Evolutionary conservation across 768 basidiomycete genomes (phyloP).

Genomic region (Leccinum uliginosum): DNA sequence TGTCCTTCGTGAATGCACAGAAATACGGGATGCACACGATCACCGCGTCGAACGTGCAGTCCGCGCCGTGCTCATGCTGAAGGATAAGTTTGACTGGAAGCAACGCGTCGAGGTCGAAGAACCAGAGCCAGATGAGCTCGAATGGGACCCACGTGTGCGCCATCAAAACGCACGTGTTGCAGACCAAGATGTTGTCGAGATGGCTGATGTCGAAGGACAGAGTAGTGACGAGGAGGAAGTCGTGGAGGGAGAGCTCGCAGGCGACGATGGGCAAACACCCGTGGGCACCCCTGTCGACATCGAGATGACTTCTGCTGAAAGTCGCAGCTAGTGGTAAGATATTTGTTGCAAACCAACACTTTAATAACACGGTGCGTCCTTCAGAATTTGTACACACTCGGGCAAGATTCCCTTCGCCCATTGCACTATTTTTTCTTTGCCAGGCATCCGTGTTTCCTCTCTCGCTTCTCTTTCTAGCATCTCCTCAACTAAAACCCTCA

Average conservation of each 20-base stretch:
- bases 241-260: conserved; percentile 33
- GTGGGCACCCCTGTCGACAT: conserved; percentile 18
- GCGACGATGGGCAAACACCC: conserved; percentile 28
- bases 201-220: conserved; percentile 30
- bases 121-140: conserved; percentile 75
- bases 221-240: conserved; percentile 37
- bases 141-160: conserved; percentile 57
- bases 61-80: conserved; percentile 72
- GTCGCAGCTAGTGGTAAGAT: conserved; percentile 6
- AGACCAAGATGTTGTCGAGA: conserved; percentile 10
- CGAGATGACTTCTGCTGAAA: conserved; percentile 15
- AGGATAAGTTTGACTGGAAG: conserved; percentile 81
- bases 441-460: conserved; percentile 18
- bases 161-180: conserved; percentile 8
- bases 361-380: conserved; percentile 35
- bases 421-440: conserved; percentile 21
- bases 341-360: neutral
- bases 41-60: conserved; percentile 70
- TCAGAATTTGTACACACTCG: conserved; percentile 41
- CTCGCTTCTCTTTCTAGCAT: conserved; percentile 11
- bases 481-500: conserved; percentile 47
- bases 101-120: conserved; percentile 74
- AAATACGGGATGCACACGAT: conserved; percentile 70
- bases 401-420: conserved; percentile 42
- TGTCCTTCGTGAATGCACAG: conserved; percentile 60